These are phyloP conservation scores for Candida smagusa DNA, from an alignment of 1,139 yeast genomes.

Conservation along the genomic window DNA sequence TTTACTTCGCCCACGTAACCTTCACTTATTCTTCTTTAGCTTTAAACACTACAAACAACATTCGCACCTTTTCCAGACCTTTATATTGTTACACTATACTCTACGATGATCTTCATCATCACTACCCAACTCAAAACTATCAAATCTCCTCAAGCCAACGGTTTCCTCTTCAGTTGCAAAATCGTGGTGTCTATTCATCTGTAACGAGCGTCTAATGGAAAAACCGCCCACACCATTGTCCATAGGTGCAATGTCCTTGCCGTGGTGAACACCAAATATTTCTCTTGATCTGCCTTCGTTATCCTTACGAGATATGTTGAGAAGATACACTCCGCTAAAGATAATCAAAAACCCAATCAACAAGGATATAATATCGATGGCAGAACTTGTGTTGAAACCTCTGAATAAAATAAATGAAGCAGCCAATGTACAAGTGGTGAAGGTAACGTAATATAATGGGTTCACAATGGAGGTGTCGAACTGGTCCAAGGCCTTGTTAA, in stretches of 20 bases:
- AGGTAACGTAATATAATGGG: conserved; percentile 87
- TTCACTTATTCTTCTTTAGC: too few relatives aligned
- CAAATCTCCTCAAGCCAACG: conserved; percentile 59
- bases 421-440: conserved; percentile 81
- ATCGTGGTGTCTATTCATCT: conserved; percentile 50
- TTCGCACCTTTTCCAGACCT: too few relatives aligned
- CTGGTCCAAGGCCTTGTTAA: conserved; percentile 90
- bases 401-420: conserved; percentile 86
- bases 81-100: too few relatives aligned
- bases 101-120: conserved; percentile 30
- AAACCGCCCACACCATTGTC: conserved; percentile 82
- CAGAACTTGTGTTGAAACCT: conserved; percentile 82
- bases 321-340: conserved; percentile 80
- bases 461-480: conserved; percentile 91
- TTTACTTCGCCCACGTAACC: too few relatives aligned
- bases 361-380: conserved; percentile 80
- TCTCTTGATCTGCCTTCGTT: conserved; percentile 54
- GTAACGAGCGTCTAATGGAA: conserved; percentile 62
- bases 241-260: conserved; percentile 62
- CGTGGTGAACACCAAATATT: conserved; percentile 59
- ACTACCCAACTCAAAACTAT: conserved; percentile 54
- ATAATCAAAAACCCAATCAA: conserved; percentile 84
- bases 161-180: conserved; percentile 49
- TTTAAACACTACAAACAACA: too few relatives aligned
- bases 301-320: conserved; percentile 74